Evolutionary conservation across 2,329 filamentous ascomycete genomes (phyloP).

Genomic region (Chrysoporthe puriensis): DNA sequence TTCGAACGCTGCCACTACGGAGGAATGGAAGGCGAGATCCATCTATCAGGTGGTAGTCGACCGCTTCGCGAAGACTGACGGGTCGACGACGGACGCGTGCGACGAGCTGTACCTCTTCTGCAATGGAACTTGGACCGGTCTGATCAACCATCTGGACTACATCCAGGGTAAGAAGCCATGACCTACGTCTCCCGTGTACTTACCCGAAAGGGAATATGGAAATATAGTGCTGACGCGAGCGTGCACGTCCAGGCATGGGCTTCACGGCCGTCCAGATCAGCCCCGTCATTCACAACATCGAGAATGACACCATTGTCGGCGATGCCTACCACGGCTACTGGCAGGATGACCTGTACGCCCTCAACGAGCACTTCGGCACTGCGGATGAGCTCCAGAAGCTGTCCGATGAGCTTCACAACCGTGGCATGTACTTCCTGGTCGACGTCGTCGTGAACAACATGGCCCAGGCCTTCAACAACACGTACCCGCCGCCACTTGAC

Average conservation of each 20-base stretch:
- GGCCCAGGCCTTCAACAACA: conserved; percentile 45
- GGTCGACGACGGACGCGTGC: conserved; percentile 49
- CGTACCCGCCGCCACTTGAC: conserved; percentile 47
- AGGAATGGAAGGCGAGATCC: conserved; percentile 55
- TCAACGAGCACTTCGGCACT: conserved; percentile 64
- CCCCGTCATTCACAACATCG: conserved; percentile 53
- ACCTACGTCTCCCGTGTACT: background rate
- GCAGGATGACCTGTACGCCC: conserved; percentile 51
- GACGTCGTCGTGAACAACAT: conserved; percentile 60
- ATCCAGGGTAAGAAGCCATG: conserved; percentile 50
- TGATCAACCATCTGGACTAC: conserved; percentile 64
- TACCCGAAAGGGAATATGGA: background rate
- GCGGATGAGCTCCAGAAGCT: conserved; percentile 61
- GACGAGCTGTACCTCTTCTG: conserved; percentile 54
- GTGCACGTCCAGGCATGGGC: conserved; percentile 47
- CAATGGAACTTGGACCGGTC: conserved; percentile 62
- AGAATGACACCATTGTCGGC: conserved; percentile 37
- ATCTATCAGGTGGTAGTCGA: conserved; percentile 65
- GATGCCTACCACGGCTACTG: conserved; percentile 59
- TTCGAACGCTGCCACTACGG: conserved; percentile 49
- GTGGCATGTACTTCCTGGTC: conserved; percentile 51
- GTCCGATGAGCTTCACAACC: conserved; percentile 44
- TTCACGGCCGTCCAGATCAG: conserved; percentile 64
- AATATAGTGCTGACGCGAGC: conserved; percentile 8
- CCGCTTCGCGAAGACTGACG: conserved; percentile 54